phyloP scores from a whole-genome alignment of 2,329 filamentous ascomycete species.

The Epichloe sibirici region DNA sequence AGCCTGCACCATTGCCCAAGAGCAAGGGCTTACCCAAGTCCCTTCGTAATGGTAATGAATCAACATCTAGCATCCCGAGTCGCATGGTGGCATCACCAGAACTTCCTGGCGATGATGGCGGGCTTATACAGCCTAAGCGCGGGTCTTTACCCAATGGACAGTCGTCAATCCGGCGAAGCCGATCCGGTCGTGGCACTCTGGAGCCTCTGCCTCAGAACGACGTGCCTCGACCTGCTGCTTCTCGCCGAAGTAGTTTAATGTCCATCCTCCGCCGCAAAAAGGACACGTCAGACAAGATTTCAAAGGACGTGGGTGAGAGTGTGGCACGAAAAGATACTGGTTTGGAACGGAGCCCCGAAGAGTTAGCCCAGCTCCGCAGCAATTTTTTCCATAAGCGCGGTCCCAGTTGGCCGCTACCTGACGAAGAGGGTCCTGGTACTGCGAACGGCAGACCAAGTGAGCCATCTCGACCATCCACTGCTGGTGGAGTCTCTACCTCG shows the following conservation, averaged over 20 bases:
- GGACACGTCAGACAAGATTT: slow-evolving; percentile 37
- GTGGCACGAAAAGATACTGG: slow-evolving; percentile 49
- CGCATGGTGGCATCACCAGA: slow-evolving; percentile 36
- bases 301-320: slow-evolving; percentile 42
- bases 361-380: slow-evolving; percentile 35
- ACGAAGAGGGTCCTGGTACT: slow-evolving; percentile 18
- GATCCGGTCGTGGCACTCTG: slow-evolving; percentile 29
- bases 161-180: slow-evolving; percentile 23
- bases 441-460: slow-evolving; percentile 14
- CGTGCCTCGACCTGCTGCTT: slow-evolving; percentile 3
- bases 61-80: not conserved
- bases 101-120: slow-evolving; percentile 47
- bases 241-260: slow-evolving; percentile 39
- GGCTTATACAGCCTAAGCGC: slow-evolving; percentile 16
- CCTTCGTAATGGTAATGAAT: slow-evolving; percentile 15
- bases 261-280: slow-evolving; percentile 52
- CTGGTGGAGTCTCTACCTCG: slow-evolving; percentile 15
- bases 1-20: slow-evolving; percentile 9
- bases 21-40: slow-evolving; percentile 23
- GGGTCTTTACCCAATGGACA: slow-evolving; percentile 7
- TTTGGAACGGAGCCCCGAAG: slow-evolving; percentile 44
- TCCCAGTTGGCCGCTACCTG: slow-evolving; percentile 22
- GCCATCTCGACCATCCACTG: slow-evolving; percentile 22
- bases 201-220: slow-evolving; percentile 12
- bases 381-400: slow-evolving; percentile 19